Evolutionary conservation across 2,329 filamentous ascomycete species (phyloP).

Genomic region (Nemania serpens): DNA sequence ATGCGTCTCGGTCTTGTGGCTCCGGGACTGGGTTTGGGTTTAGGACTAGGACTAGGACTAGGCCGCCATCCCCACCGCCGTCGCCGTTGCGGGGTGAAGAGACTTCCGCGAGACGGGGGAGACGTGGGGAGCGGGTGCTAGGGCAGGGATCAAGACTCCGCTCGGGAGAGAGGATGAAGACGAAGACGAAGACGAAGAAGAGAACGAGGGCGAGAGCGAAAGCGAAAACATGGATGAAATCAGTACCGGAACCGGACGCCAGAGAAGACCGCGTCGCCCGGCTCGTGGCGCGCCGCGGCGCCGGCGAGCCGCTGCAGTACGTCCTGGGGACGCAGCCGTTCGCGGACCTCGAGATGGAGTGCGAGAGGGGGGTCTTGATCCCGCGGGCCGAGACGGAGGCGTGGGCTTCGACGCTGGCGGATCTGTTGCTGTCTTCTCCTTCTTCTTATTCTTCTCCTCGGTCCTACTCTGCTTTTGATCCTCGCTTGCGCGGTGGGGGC

Average conservation of each 20-base stretch:
- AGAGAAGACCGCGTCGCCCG: conserved; percentile 37
- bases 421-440: conserved; percentile 35
- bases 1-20: not conserved
- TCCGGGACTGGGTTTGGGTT: too few species aligned
- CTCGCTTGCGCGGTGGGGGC: not conserved
- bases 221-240: not conserved
- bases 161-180: not conserved
- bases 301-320: conserved; percentile 84
- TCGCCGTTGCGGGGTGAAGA: not conserved
- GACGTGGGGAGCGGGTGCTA: too few species aligned
- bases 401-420: conserved; percentile 62
- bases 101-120: not conserved
- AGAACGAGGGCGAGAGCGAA: not conserved
- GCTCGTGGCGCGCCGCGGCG: conserved; percentile 56
- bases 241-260: too few species aligned
- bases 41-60: too few species aligned
- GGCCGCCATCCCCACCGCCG: too few species aligned
- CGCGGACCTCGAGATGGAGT: conserved; percentile 78
- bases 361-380: conserved; percentile 79
- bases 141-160: not conserved
- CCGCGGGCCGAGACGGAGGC: conserved; percentile 79
- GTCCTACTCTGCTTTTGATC: too few species aligned
- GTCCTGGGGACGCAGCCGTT: conserved; percentile 88
- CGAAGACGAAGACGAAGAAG: not conserved
- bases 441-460: not conserved